Evolutionary conservation across 305 asterid genomes (phyloP).

Genomic region (Solanum hybrid): DNA sequence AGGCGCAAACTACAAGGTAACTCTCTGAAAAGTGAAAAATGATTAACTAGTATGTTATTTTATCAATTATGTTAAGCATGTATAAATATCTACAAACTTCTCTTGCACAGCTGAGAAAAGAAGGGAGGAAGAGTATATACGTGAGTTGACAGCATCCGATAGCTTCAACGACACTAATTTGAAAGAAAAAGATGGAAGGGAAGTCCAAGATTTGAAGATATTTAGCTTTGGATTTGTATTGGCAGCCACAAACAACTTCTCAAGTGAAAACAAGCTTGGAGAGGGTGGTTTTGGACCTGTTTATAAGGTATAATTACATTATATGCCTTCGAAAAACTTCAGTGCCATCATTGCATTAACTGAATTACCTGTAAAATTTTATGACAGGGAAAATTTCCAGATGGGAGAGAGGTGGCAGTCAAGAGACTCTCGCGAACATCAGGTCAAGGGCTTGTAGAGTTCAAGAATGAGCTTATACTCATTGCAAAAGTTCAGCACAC

Average conservation of each 20-base stretch:
- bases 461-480: constrained; percentile 20
- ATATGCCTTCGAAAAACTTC: neutral
- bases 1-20: neutral
- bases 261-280: constrained; percentile 10
- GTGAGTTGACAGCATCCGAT: constrained; percentile 8
- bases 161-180: neutral
- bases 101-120: neutral
- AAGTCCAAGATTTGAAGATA: constrained; percentile 14
- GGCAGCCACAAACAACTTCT: constrained; percentile 18
- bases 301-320: constrained; percentile 10
- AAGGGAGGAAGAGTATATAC: constrained; percentile 5
- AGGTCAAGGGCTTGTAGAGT: constrained; percentile 17
- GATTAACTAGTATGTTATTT: fast-evolving
- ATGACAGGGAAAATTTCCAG: constrained; percentile 11
- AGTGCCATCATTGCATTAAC: neutral
- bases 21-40: neutral
- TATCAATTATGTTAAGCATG: neutral
- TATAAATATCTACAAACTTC: neutral
- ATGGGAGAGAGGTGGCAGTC: constrained; percentile 18
- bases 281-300: constrained; percentile 27
- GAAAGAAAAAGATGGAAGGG: neutral
- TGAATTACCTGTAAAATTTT: neutral
- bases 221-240: constrained; percentile 10
- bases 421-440: constrained; percentile 19
- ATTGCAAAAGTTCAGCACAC: constrained; percentile 24